A percentile compares a stretch with the other conserved stretches of the same genome.
Conservation (phyloP, 257 asterid genomes). For the Sherardia arvensis region DNA sequence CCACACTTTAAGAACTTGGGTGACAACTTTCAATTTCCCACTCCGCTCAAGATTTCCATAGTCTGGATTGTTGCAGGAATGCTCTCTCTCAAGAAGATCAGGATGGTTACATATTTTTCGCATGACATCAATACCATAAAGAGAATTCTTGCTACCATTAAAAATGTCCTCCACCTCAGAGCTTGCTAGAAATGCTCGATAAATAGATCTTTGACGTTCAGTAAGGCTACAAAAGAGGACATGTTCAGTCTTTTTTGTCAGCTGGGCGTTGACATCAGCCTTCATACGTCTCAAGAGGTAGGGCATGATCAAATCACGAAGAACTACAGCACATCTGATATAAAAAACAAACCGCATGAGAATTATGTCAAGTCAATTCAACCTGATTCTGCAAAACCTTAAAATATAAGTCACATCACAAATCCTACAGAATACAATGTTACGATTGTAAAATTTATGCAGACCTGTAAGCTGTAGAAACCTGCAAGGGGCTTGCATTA, state of each 20-base stretch:
- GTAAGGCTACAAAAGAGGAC: constrained; percentile 97
- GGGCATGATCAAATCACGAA: constrained; percentile 98
- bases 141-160: constrained; percentile 79
- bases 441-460: background rate
- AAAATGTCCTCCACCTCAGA: constrained; percentile 92
- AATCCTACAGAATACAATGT: background rate
- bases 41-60: constrained; percentile 88
- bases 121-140: constrained; percentile 91
- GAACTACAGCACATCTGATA: constrained; percentile 89
- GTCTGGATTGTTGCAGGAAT: constrained; percentile 68
- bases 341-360: constrained; percentile 6
- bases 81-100: constrained; percentile 96
- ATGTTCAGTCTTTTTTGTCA: constrained; percentile 92
- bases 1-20: constrained; percentile 90
- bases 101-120: constrained; percentile 99
- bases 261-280: constrained; percentile 84
- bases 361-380: background rate
- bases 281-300: constrained; percentile 97
- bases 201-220: constrained; percentile 68
- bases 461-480: constrained; percentile 97
- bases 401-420: background rate
- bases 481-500: constrained; percentile 94
- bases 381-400: background rate
- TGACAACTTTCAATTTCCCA: constrained; percentile 86
- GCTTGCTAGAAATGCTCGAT: constrained; percentile 97